Evolutionary conservation across 495 filamentous ascomycete genomes (phyloP), one percentile per base, ranked within the genome.

Genomic region (Hypoxylon fuscum): DNA sequence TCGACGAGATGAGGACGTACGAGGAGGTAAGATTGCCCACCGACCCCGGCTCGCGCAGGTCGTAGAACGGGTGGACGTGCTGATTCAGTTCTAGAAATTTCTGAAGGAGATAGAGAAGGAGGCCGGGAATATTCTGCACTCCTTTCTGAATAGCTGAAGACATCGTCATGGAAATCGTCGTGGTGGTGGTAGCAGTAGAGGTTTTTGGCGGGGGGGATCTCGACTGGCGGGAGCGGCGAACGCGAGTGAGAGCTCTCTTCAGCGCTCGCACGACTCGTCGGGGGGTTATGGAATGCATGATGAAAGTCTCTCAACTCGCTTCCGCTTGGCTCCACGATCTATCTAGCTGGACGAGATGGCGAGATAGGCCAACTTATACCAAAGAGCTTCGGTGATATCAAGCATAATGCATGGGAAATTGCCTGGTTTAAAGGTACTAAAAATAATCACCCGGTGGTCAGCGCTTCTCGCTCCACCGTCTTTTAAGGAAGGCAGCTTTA

Each of bases 21-120:
- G 69, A 72, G 47, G 56, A 69, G 34, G 69, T 69, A 40, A 60
- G 69, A 60, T 15, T 14, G 12, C 35, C 35, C 7, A 38, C 15
- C 23, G 22, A 51, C 10, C 38, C 59, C 34, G 48, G 56, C 23
- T 66, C 60, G 38, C 64, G 58, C 9, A 68, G 5, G 47, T 71
- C 58, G 22, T 61, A 68, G 14, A 59, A 44, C 17, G 56, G 43
- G 4, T 53, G 53, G 23, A 69, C 41, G 49, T 67, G 56, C 66
- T 72, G 60, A 72, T 65, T 69, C 20, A 68, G 40, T 18, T 69
- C 53, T 41, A 72, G 69, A 37, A 68, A 47, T 69, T 72, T 53
- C 63, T 69, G 0, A 46, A 68, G 57, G 53, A 72, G 41, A 65
- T 72, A 17, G 56, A 69, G 44, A 60, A 65, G 15, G 66, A 72